Evolutionary conservation across 768 basidiomycete species (phyloP).

Genomic region (Lepiota venenata): DNA sequence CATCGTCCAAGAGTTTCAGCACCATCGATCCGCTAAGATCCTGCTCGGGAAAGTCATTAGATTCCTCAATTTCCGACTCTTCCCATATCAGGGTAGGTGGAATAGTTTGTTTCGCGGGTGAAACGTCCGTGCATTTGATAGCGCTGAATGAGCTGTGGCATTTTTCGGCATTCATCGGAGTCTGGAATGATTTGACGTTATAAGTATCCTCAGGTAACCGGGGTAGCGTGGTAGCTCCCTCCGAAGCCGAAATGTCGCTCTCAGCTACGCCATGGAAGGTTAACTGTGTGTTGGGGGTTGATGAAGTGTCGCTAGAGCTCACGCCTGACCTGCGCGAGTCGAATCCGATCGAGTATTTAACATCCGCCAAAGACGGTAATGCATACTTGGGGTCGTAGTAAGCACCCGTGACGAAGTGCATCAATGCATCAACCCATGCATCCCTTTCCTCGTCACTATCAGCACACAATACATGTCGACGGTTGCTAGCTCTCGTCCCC

Average conservation of each 20-base stretch:
- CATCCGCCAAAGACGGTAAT: conserved; percentile 21
- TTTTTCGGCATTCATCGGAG: conserved; percentile 34
- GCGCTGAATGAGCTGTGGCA: conserved; percentile 47
- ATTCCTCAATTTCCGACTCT: too few species aligned
- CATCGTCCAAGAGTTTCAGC: too few species aligned
- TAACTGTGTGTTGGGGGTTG: conserved; percentile 28
- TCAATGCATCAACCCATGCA: conserved; percentile 91
- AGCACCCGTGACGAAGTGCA: conserved; percentile 79
- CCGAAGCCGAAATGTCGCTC: conserved; percentile 51
- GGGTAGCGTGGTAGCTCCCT: conserved; percentile 52
- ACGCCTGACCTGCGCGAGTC: conserved; percentile 56
- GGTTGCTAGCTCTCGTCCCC: conserved; percentile 63
- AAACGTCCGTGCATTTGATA: conserved; percentile 47
- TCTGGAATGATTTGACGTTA: conserved; percentile 59
- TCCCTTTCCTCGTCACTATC: conserved; percentile 94
- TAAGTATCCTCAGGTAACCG: conserved; percentile 49
- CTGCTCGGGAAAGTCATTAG: too few species aligned
- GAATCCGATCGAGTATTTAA: conserved; percentile 21
- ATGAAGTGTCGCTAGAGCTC: conserved; percentile 35
- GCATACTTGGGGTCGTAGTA: conserved; percentile 58
- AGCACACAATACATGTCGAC: conserved; percentile 92
- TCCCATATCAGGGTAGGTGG: conserved; percentile 11
- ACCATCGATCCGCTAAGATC: too few species aligned
- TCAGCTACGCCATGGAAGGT: conserved; percentile 44
- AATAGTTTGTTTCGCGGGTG: conserved; percentile 39